Evolutionary conservation across 208 protist genomes (phyloP), one percentile per base, ranked within the genome.

Genomic region (Acanthamoeba polyphaga): DNA sequence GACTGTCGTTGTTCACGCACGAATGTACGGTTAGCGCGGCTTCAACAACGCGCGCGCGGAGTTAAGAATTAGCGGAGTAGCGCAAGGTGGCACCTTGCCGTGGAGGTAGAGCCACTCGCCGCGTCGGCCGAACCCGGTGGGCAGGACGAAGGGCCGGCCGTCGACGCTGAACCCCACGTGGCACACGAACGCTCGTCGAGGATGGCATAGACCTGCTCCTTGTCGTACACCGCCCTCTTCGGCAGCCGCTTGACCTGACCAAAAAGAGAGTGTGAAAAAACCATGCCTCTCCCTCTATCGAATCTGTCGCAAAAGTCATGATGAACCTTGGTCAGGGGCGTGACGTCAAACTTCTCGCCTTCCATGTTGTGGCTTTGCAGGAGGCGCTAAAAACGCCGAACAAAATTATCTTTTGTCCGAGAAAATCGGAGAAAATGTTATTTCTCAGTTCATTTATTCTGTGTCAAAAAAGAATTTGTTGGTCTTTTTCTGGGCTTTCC

Each of bases 81-180:
- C 2, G 3, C 3, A 15, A 2, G 0, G 12, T 2, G 2, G 3
- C 17, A 84, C 74, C 74, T 92, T 92, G 58, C 29, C 85, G 70
- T 92, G 85, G 34, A 92, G 85, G 64, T 92, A 92, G 29, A 92
- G 34, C 85, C 85, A 92, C 15, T 92, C 85, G 34, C 58, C 85
- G 1, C 70, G 66, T 24, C 85, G 85, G 34, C 60, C 85, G 46
- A 58, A 92, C 24, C 85, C 85, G 60, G 85, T 92, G 38, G 85
- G 85, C 19, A 92, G 66, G 60, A 92, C 85, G 38, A 92, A 92
- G 17, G 64, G 60, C 85, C 70, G 85, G 55, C 85, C 85, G 9
- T 64, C 85, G 27, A 74, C 85, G 24, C 17, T 55, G 46, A 92
- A 92, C 27, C 85, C 85, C n/a, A 92, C 85, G 64, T 92, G 85